A percentile compares a stretch with the other conserved stretches of the same genome.
Conservation (phyloP, 108 stramenopile species). For the Stephanodiscus minutulus region DNA sequence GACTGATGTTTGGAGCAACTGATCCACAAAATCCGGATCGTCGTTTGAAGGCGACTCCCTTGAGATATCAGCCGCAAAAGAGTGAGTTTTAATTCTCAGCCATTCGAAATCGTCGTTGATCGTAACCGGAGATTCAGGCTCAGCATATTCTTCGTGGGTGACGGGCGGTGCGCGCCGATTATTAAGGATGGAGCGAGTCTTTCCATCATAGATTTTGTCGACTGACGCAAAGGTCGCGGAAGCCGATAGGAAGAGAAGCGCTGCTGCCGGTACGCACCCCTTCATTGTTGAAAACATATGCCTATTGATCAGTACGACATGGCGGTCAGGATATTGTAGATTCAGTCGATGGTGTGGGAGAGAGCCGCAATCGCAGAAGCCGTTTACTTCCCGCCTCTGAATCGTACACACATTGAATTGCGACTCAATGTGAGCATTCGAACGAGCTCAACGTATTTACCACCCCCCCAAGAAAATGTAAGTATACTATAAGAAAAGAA, state of each 20-base stretch:
- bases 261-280: not conserved
- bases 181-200: not conserved
- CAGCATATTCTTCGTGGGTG: not conserved
- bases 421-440: not conserved
- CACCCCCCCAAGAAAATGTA: not conserved
- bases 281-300: not conserved
- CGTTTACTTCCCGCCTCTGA: too few relatives aligned
- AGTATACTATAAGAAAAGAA: too few relatives aligned
- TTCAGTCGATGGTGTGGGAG: not conserved
- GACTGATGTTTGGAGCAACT: not conserved
- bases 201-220: not conserved
- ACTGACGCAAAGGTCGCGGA: not conserved
- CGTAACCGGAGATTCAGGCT: not conserved
- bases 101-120: not conserved
- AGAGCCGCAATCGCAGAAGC: too few relatives aligned
- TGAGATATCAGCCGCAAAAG: not conserved
- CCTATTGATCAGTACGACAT: not conserved
- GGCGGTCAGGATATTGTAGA: not conserved
- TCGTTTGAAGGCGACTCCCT: not conserved
- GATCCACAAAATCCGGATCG: constrained; percentile 4
- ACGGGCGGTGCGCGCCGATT: not conserved
- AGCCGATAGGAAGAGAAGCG: not conserved
- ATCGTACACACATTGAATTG: too few relatives aligned
- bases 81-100: not conserved
- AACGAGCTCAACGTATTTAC: not conserved